Conservation (phyloP, 1,284 basidiomycete genomes). For the Cutaneotrichosporon cavernicola region DNA sequence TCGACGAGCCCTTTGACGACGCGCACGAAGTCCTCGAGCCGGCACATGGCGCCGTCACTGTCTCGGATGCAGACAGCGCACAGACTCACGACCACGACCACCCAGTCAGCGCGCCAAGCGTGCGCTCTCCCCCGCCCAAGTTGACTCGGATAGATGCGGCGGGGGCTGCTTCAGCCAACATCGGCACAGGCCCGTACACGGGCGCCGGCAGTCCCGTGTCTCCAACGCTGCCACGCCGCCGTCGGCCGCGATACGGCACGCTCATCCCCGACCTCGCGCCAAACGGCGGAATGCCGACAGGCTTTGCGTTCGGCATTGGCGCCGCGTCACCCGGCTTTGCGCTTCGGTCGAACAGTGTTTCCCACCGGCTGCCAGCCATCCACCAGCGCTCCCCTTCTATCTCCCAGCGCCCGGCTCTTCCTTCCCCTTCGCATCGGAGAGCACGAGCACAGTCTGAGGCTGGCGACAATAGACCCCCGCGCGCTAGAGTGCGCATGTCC, state of each 20-base stretch:
- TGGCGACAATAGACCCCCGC: not conserved
- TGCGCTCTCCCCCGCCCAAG: slow-evolving; percentile 1
- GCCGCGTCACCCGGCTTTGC: slow-evolving; percentile 54
- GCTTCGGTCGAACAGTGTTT: slow-evolving; percentile 38
- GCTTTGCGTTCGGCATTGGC: slow-evolving; percentile 53
- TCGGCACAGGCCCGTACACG: slow-evolving; percentile 8
- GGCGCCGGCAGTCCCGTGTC: slow-evolving; percentile 27
- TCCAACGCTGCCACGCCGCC: slow-evolving; percentile 26
- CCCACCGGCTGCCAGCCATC: slow-evolving; percentile 15
- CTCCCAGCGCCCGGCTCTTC: not conserved
- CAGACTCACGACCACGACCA: slow-evolving; percentile 9
- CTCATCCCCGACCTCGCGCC: slow-evolving; percentile 50
- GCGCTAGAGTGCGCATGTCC: not conserved
- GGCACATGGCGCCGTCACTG: slow-evolving; percentile 26
- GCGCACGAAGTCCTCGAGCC: slow-evolving; percentile 33
- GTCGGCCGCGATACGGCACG: slow-evolving; percentile 44
- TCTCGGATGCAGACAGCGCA: slow-evolving; percentile 23
- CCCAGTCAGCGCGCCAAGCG: slow-evolving; percentile 4
- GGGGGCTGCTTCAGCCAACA: not conserved
- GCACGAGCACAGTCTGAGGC: slow-evolving; percentile 3
- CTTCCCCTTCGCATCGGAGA: not conserved
- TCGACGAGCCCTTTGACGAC: slow-evolving; percentile 25
- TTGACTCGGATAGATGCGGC: slow-evolving; percentile 1
- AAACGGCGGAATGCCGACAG: slow-evolving; percentile 37
- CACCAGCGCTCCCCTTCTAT: slow-evolving; percentile 2